A percentile compares a stretch with the other conserved stretches of the same genome.
Evolutionary conservation across 148 eudicot genomes (phyloP).

Genomic region (Camellia sinensis): DNA sequence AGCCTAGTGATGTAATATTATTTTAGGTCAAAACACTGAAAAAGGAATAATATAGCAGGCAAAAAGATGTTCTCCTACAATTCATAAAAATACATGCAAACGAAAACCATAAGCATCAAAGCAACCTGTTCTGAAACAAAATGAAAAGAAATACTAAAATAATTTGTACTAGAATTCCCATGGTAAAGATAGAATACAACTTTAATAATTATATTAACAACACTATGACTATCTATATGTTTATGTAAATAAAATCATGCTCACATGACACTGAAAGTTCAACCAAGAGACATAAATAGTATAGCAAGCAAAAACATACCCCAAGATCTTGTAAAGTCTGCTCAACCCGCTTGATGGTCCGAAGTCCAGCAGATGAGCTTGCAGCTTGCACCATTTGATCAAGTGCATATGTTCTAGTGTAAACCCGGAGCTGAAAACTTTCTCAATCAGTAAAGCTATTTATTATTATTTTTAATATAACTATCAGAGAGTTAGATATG

Average conservation of each 20-base stretch:
- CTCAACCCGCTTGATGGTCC: slow-evolving; percentile 91
- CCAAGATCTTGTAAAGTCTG: slow-evolving; percentile 97
- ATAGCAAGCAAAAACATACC: slow-evolving; percentile 52
- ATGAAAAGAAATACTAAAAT: neutral
- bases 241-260: neutral
- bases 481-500: neutral
- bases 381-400: slow-evolving; percentile 99
- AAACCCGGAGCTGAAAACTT: slow-evolving; percentile 76
- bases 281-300: slow-evolving; percentile 2
- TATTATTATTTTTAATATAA: neutral
- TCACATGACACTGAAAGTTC: neutral
- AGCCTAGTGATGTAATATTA: neutral
- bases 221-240: neutral
- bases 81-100: neutral
- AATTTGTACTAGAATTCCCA: neutral
- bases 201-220: neutral
- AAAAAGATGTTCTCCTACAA: neutral
- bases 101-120: neutral
- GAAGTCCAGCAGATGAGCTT: slow-evolving; percentile 90
- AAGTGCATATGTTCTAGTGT: slow-evolving; percentile 83
- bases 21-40: no score
- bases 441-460: slow-evolving; percentile 18
- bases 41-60: neutral
- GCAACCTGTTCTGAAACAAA: neutral
- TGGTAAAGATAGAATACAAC: neutral